These are phyloP conservation scores for Castanea sativa DNA, from an alignment of 306 rosid genomes.

Conservation along the genomic window DNA sequence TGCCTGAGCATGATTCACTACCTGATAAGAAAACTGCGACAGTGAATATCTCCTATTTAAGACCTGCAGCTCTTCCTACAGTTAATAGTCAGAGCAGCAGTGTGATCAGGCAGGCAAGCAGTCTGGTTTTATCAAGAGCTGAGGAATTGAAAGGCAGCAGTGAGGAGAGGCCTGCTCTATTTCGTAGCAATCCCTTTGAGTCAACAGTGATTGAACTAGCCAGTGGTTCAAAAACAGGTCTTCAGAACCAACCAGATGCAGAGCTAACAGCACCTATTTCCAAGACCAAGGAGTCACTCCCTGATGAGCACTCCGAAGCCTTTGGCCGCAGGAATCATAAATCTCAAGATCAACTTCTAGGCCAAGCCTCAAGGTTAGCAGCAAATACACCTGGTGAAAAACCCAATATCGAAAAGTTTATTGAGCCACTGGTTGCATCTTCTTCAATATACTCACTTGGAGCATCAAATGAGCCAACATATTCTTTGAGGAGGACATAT, in stretches of 20 bases:
- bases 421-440: slow-evolving; percentile 18
- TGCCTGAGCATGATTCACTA: slow-evolving; percentile 9
- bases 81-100: slow-evolving; percentile 12
- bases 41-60: slow-evolving; percentile 36
- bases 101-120: slow-evolving; percentile 2
- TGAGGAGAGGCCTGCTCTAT: background rate
- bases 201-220: slow-evolving; percentile 16
- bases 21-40: slow-evolving; percentile 14
- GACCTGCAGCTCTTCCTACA: slow-evolving; percentile 26
- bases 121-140: background rate
- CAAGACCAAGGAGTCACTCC: slow-evolving; percentile 14
- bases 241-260: slow-evolving; percentile 21
- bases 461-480: slow-evolving; percentile 42
- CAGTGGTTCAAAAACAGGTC: slow-evolving; percentile 12
- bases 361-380: slow-evolving; percentile 17
- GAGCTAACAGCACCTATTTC: slow-evolving; percentile 5
- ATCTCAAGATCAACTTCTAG: background rate
- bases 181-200: background rate
- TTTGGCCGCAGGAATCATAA: slow-evolving; percentile 1
- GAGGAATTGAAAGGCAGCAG: slow-evolving; percentile 7
- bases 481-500: slow-evolving; percentile 9
- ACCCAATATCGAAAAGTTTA: background rate
- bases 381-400: slow-evolving; percentile 16
- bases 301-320: slow-evolving; percentile 33
- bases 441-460: slow-evolving; percentile 44